Percentiles rank a stretch among this genome's conserved stretches.
Conservation (phyloP, 176 grass and related monocot species). For the Calamus simplicifolius region DNA sequence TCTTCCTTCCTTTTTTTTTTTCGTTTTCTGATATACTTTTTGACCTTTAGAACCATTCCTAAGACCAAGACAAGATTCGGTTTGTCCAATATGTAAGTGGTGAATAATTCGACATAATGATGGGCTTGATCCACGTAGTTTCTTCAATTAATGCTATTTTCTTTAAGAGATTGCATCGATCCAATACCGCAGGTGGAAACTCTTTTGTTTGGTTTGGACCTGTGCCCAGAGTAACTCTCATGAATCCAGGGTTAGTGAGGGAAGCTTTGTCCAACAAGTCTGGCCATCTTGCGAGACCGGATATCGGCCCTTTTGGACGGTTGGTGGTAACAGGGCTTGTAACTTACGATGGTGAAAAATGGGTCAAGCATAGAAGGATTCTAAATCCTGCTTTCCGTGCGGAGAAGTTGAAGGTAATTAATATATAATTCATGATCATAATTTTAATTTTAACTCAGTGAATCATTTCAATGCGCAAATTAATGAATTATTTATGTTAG, state of each 20-base stretch:
- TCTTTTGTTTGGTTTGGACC: conserved; percentile 43
- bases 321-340: conserved; percentile 12
- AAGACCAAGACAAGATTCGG: no score
- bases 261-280: conserved; percentile 48
- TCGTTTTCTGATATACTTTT: no score
- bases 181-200: conserved; percentile 42
- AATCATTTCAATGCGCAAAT: no score
- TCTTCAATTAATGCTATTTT: no score
- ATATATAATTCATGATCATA: neutral
- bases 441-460: no score
- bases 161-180: no score
- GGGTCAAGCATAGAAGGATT: conserved; percentile 52
- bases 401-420: conserved; percentile 62
- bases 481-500: no score
- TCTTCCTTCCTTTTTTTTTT: no score
- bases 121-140: no score
- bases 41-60: no score
- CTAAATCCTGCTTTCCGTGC: conserved; percentile 62
- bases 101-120: no score
- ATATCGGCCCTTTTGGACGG: neutral
- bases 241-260: conserved; percentile 32
- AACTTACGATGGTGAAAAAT: conserved; percentile 43
- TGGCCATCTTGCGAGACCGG: conserved; percentile 28
- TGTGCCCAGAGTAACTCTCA: conserved; percentile 38
- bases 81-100: no score